Evolutionary conservation across 1,284 basidiomycete species (phyloP).

Genomic region (Albatrellus sp.): DNA sequence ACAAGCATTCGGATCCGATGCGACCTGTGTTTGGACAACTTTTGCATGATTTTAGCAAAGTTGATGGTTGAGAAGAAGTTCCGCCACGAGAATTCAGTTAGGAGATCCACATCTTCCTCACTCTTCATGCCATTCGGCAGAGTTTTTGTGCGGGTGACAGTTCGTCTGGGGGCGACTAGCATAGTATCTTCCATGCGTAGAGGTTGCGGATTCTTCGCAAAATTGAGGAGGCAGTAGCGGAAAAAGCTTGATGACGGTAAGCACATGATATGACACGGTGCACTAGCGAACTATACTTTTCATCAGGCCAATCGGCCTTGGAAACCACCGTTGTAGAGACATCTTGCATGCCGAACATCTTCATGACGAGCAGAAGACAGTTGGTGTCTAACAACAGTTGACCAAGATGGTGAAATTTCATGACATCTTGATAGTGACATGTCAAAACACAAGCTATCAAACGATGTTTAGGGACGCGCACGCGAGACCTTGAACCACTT

Average conservation of each 20-base stretch:
- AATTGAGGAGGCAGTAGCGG: slow-evolving; percentile 78
- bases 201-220: slow-evolving; percentile 48
- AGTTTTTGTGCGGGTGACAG: slow-evolving; percentile 37
- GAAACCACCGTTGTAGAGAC: slow-evolving; percentile 74
- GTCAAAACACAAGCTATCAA: slow-evolving; percentile 3
- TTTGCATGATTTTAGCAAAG: slow-evolving; percentile 97
- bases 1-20: slow-evolving; percentile 94
- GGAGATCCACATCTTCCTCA: slow-evolving; percentile 81
- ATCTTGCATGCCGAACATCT: slow-evolving; percentile 97
- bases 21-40: slow-evolving; percentile 88
- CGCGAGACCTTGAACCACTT: slow-evolving; percentile 99
- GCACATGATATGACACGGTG: slow-evolving; percentile 6
- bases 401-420: slow-evolving; percentile 97
- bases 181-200: slow-evolving; percentile 45
- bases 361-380: slow-evolving; percentile 86
- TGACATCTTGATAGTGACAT: slow-evolving; percentile 54
- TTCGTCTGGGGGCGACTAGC: slow-evolving; percentile 42
- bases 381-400: slow-evolving; percentile 94
- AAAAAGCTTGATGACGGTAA: slow-evolving; percentile 62
- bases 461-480: slow-evolving; percentile 27
- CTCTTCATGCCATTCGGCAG: slow-evolving; percentile 60
- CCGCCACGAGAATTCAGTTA: slow-evolving; percentile 93
- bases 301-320: slow-evolving; percentile 80
- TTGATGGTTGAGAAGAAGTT: slow-evolving; percentile 99
- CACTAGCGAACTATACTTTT: slow-evolving; percentile 42